phyloP scores from a whole-genome alignment of 805 yeast genomes.

The Candida bentonensis region DNA sequence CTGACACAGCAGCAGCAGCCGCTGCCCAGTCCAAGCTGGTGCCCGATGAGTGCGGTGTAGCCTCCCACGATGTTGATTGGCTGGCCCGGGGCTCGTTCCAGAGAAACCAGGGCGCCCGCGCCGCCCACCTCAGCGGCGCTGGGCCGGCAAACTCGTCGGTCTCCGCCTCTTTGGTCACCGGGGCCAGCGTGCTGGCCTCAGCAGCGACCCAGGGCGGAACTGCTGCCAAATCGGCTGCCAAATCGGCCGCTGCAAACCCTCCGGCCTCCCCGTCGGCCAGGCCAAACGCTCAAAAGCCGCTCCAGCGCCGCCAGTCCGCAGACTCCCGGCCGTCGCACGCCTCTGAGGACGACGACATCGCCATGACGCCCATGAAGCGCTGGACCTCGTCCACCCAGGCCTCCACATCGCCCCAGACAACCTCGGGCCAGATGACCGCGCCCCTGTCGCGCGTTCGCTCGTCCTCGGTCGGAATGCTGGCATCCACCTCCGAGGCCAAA shows the following conservation, averaged over 20 bases:
- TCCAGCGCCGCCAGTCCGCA: neutral
- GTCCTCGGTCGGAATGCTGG: neutral
- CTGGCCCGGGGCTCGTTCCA: conserved; percentile 48
- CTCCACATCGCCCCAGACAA: conserved; percentile 9
- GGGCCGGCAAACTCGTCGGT: conserved; percentile 3
- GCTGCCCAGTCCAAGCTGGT: neutral
- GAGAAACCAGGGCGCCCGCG: conserved; percentile 7
- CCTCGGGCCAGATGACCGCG: conserved; percentile 4
- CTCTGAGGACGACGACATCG: neutral
- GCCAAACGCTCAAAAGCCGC: neutral
- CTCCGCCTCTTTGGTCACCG: too few relatives aligned
- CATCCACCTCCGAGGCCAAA: neutral
- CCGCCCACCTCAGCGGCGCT: conserved; percentile 4
- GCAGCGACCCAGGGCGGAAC: conserved; percentile 1
- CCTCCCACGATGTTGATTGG: conserved; percentile 77
- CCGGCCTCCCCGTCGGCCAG: neutral
- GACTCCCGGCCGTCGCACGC: neutral
- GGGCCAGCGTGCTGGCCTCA: conserved; percentile 7
- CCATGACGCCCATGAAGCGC: conserved; percentile 1
- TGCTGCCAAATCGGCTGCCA: conserved; percentile 4
- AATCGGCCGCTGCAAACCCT: neutral
- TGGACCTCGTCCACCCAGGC: conserved; percentile 11
- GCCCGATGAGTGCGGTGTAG: conserved; percentile 29
- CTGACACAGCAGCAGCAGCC: too few relatives aligned
- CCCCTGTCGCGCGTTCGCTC: neutral